These are phyloP conservation scores for Russula foetens DNA, from an alignment of 768 basidiomycete genomes.

Conservation along the genomic window DNA sequence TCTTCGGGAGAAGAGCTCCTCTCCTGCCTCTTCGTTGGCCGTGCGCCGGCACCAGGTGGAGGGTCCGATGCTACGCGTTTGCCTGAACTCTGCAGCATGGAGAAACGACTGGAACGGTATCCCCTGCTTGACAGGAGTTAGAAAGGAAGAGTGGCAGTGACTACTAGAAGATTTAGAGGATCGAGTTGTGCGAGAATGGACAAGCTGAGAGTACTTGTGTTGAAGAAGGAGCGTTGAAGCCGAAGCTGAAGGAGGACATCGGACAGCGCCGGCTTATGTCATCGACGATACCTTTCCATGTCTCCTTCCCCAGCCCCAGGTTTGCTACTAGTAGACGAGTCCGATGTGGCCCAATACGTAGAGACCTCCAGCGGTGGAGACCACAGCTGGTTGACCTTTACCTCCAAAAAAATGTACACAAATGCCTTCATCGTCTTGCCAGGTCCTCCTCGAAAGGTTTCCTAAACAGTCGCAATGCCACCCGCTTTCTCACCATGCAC, in stretches of 20 bases:
- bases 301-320: conserved; percentile 3
- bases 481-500: conserved; percentile 6
- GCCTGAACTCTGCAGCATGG: conserved; percentile 18
- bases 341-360: neutral
- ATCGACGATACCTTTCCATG: neutral
- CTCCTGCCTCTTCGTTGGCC: conserved; percentile 46
- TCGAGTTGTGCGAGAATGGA: neutral
- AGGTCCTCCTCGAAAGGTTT: conserved; percentile 18
- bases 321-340: neutral
- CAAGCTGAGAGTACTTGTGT: neutral
- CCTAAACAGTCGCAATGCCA: neutral
- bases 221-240: too few relatives aligned
- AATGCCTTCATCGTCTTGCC: conserved; percentile 60
- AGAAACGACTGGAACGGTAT: neutral
- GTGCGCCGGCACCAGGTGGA: conserved; percentile 31
- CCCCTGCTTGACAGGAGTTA: neutral
- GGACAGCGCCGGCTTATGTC: conserved; percentile 3
- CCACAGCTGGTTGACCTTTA: conserved; percentile 42
- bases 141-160: neutral
- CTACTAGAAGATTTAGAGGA: neutral
- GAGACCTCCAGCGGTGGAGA: conserved; percentile 34
- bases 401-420: conserved; percentile 45
- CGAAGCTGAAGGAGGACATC: neutral
- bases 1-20: conserved; percentile 64
- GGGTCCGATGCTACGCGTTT: conserved; percentile 58